Base-by-base conservation (phyloP, 495 filamentous ascomycete genomes). In the Penicillium coffeae region DNA sequence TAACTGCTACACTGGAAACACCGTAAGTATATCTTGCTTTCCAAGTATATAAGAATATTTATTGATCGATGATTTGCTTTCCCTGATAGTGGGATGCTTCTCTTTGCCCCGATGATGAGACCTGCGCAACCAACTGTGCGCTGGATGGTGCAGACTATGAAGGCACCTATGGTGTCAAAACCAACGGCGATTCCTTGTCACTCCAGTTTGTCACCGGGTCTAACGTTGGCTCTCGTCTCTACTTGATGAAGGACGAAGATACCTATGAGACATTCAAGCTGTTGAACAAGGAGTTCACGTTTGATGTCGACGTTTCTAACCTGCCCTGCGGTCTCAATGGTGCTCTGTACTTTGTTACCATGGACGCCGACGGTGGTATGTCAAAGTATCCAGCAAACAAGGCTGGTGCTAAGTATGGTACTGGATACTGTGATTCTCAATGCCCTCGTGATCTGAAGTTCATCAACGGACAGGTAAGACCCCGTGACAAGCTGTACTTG, bases 341-440 rank as follows among this genome's bases (percentile, higher is more conserved):
- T 42, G 85, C 85, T 12, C 64, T 89, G 18, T 89, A 89, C 63
- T 73, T 88, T 5, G 72, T 78, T 3, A 62, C 78, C 54, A 88
- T 89, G 85, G 75, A 83, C 35, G 60, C 73, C 8, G 77, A 78
- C 39, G 85, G 85, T 59, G 84, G 80, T 16, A 65, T 75, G 50
- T 48, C 74, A 19, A 60, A 68, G 25, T 74, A 71, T 54, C 53
- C 70, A 0, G 62, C 67, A 38, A 89, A 89, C 72, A 75, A 77
- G 33, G 86, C 84, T 3, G 86, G 85, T 34, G 85, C 86, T 37
- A 71, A 70, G 40, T 87, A 86, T 45, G 85, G 86, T n/a, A 86
- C 85, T 0, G 85, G 85, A 0, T 89, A 89, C 62, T 89, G 86
- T 53, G 86, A 89, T 62, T 79, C 84, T 10, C 85, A 88, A 63